Evolutionary conservation across 2,329 filamentous ascomycete genomes (phyloP).

Genomic region (Aspergillus intermedius): DNA sequence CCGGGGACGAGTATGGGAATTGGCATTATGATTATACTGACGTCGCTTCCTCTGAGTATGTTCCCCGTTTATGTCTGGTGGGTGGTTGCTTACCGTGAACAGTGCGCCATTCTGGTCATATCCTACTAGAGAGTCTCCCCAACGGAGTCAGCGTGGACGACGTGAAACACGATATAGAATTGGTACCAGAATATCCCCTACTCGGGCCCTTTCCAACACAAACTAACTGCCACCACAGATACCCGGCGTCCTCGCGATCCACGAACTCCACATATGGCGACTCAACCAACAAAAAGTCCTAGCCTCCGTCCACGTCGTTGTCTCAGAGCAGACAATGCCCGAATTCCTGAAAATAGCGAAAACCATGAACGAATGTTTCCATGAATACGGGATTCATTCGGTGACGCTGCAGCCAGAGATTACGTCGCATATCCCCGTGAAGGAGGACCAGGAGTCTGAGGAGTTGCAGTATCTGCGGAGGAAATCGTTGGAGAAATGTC

Average conservation of each 20-base stretch:
- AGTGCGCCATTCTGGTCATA: slow-evolving; percentile 45
- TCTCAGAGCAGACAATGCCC: slow-evolving; percentile 51
- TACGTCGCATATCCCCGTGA: slow-evolving; percentile 9
- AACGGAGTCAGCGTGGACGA: slow-evolving; percentile 54
- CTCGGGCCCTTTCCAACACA: background rate
- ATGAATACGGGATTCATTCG: slow-evolving; percentile 67
- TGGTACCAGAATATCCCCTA: slow-evolving; percentile 33
- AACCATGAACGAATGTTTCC: slow-evolving; percentile 61
- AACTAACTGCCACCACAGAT: slow-evolving; percentile 42
- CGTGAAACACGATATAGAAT: slow-evolving; percentile 63
- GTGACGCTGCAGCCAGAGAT: slow-evolving; percentile 64
- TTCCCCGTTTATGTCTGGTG: background rate
- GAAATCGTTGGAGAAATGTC: slow-evolving; percentile 36
- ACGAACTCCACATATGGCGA: slow-evolving; percentile 69
- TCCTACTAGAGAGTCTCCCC: slow-evolving; percentile 63
- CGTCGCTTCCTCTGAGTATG: slow-evolving; percentile 52
- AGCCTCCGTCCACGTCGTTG: slow-evolving; percentile 62
- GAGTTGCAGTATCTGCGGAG: slow-evolving; percentile 4
- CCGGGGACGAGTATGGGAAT: slow-evolving; percentile 64
- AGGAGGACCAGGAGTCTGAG: slow-evolving; percentile 5
- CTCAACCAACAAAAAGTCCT: slow-evolving; percentile 64
- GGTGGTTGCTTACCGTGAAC: background rate
- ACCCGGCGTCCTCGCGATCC: slow-evolving; percentile 59
- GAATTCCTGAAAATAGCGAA: slow-evolving; percentile 57
- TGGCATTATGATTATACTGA: slow-evolving; percentile 63